Base-by-base conservation (phyloP, 1,284 basidiomycete genomes). In the Cryptococcus sp. region DNA sequence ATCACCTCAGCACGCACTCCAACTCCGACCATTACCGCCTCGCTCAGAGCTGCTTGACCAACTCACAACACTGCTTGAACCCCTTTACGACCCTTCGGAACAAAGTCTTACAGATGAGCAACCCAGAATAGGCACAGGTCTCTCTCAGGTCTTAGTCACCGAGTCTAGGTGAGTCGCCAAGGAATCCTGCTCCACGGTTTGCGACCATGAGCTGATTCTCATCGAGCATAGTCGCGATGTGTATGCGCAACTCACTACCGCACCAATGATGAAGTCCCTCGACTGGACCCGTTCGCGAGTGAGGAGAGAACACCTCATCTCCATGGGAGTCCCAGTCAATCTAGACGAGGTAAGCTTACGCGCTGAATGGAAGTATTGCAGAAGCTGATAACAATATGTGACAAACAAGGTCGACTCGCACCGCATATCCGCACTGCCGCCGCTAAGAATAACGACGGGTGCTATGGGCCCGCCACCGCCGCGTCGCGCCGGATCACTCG, bases 211-310 rank as follows among this genome's bases (percentile, higher is more conserved):
- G 17, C 20, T 46, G 19, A 22, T 46, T 3, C 20, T 38, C n/a
- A 2, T 40, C 5, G 15, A 13, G 25, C 23, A 55, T 74, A 93
- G 91, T 73, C 91, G 90, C 52, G 82, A 87, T 61, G 77, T 90
- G 51, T 90, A 90, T 78, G 85, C 86, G 54, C 82, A 83, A 60
- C 87, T 63, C 80, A 76, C 73, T 0, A 73, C 73, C 5, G 65
- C 76, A 2, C 75, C 80, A 0, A 68, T 76, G 10, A 84, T 87
- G 50, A 77, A 88, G 73, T 88, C 90, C 16, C 86, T 92, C 48
- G 93, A 91, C 69, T 96, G 93, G 93, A 91, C 87, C 55, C 86
- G 91, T 44, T 93, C 91, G 50, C 85, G 89, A 46, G 91, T 91
- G 68, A 85, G 93, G 55, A 81, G 91, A 50, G 89, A 93, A 69